Evolutionary conservation across 495 filamentous ascomycete genomes (phyloP).

Genomic region (Acidiella bohemica): DNA sequence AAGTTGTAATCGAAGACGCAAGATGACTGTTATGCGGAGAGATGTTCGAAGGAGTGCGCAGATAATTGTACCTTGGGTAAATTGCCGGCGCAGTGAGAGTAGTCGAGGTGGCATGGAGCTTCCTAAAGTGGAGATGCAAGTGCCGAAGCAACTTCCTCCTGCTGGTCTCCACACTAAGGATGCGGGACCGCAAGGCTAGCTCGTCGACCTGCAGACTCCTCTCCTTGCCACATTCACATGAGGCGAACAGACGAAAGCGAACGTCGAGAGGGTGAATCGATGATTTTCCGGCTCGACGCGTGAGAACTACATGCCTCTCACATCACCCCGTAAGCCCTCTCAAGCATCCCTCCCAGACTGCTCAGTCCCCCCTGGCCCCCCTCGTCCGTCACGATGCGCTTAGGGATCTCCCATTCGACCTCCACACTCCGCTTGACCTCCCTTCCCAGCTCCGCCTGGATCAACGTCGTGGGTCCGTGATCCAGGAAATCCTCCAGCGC

Average conservation of each 20-base stretch:
- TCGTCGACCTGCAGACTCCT: too few species aligned
- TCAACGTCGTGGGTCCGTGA: slow-evolving; percentile 70
- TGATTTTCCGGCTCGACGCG: too few species aligned
- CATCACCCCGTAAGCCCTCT: slow-evolving; percentile 4
- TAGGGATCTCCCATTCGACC: slow-evolving; percentile 89
- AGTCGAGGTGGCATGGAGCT: too few species aligned
- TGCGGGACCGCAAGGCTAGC: too few species aligned
- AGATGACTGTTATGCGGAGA: too few species aligned
- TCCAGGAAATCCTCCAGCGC: slow-evolving; percentile 92
- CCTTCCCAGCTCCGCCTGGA: slow-evolving; percentile 69
- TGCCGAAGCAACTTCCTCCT: not conserved
- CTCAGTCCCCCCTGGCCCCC: slow-evolving; percentile 32
- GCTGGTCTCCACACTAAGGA: not conserved
- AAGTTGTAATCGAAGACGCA: not conserved
- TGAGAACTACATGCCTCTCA: not conserved
- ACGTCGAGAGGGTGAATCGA: too few species aligned
- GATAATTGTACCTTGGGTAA: too few species aligned
- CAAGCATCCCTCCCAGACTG: slow-evolving; percentile 22
- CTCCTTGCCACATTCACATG: too few species aligned
- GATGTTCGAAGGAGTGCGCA: too few species aligned
- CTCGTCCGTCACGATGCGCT: slow-evolving; percentile 60
- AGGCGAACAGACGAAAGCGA: too few species aligned
- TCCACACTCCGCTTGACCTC: slow-evolving; percentile 79
- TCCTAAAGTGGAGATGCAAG: too few species aligned
- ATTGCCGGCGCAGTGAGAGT: too few species aligned